These are phyloP conservation scores for Zygotorulaspora chibaensis DNA, from an alignment of 805 yeast genomes.

Conservation along the genomic window DNA sequence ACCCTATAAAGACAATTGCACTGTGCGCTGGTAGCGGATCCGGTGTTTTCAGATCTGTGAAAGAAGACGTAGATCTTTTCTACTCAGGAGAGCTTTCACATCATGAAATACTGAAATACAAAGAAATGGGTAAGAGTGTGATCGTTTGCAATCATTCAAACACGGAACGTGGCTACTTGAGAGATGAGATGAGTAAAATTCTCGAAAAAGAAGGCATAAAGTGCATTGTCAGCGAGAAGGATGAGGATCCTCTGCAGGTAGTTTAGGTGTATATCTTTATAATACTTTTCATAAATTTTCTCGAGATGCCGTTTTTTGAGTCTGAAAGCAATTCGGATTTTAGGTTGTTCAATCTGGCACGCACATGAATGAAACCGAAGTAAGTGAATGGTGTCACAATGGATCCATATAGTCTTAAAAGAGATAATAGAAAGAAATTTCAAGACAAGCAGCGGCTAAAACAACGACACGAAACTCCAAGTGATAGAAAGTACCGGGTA, in stretches of 20 bases:
- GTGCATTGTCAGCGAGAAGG: slow-evolving; percentile 50
- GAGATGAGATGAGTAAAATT: slow-evolving; percentile 44
- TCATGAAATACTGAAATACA: slow-evolving; percentile 74
- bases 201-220: slow-evolving; percentile 44
- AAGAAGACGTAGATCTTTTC: slow-evolving; percentile 60
- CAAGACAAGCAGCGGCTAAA: slow-evolving; percentile 40
- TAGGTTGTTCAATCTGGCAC: too few species aligned
- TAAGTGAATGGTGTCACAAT: slow-evolving; percentile 5
- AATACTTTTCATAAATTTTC: neutral
- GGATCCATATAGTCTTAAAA: slow-evolving; percentile 33
- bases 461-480: slow-evolving; percentile 37
- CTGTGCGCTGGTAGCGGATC: slow-evolving; percentile 96
- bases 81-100: slow-evolving; percentile 94
- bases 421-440: slow-evolving; percentile 41
- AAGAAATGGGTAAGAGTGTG: slow-evolving; percentile 67
- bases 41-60: slow-evolving; percentile 51
- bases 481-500: slow-evolving; percentile 35
- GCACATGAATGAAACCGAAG: too few species aligned
- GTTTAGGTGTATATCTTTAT: slow-evolving; percentile 4
- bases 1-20: slow-evolving; percentile 55
- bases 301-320: neutral
- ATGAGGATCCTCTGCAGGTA: slow-evolving; percentile 57
- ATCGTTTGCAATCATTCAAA: slow-evolving; percentile 85
- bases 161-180: slow-evolving; percentile 83
- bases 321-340: neutral